A percentile compares a stretch with the other conserved stretches of the same genome.
These are phyloP conservation scores for Curvularia verruculosa DNA, from an alignment of 2,329 filamentous ascomycete genomes.

Conservation along the genomic window DNA sequence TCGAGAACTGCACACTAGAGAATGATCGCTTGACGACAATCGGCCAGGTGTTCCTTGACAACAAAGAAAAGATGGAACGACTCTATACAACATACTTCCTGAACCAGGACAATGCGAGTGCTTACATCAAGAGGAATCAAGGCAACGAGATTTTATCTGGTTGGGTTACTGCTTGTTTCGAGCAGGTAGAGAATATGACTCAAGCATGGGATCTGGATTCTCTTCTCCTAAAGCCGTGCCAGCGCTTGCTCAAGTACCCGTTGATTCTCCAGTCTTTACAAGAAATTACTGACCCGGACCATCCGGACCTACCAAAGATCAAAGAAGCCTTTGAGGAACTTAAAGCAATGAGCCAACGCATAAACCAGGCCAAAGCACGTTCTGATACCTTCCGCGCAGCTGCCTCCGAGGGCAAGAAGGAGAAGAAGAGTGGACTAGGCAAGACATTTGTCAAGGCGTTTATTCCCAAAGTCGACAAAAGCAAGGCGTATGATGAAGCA, in stretches of 20 bases:
- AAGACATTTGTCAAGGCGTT: slow-evolving; percentile 87
- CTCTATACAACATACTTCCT: slow-evolving; percentile 69
- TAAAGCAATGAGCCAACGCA: slow-evolving; percentile 66
- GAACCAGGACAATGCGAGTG: slow-evolving; percentile 69
- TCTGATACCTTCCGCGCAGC: slow-evolving; percentile 74
- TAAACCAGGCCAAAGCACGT: slow-evolving; percentile 95
- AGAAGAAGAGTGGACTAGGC: slow-evolving; percentile 55
- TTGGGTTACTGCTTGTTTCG: slow-evolving; percentile 92
- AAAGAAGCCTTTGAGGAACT: slow-evolving; percentile 74
- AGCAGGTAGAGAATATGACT: slow-evolving; percentile 89
- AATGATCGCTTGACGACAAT: slow-evolving; percentile 65
- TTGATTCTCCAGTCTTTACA: slow-evolving; percentile 81
- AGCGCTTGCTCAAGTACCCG: slow-evolving; percentile 92
- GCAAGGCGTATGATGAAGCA: slow-evolving; percentile 72
- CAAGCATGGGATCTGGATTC: slow-evolving; percentile 95
- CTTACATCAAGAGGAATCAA: slow-evolving; percentile 63
- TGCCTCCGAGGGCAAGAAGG: slow-evolving; percentile 45
- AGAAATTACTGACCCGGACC: slow-evolving; percentile 77
- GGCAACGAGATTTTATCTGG: slow-evolving; percentile 65
- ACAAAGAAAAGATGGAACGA: slow-evolving; percentile 65
- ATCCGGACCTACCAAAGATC: slow-evolving; percentile 78
- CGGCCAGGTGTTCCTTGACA: slow-evolving; percentile 63
- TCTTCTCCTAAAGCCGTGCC: slow-evolving; percentile 95
- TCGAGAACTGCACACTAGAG: slow-evolving; percentile 46
- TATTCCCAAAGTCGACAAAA: slow-evolving; percentile 84